A percentile compares a stretch with the other conserved stretches of the same genome.
Conservation (phyloP, 495 filamentous ascomycete species). For the Podospora didyma region DNA sequence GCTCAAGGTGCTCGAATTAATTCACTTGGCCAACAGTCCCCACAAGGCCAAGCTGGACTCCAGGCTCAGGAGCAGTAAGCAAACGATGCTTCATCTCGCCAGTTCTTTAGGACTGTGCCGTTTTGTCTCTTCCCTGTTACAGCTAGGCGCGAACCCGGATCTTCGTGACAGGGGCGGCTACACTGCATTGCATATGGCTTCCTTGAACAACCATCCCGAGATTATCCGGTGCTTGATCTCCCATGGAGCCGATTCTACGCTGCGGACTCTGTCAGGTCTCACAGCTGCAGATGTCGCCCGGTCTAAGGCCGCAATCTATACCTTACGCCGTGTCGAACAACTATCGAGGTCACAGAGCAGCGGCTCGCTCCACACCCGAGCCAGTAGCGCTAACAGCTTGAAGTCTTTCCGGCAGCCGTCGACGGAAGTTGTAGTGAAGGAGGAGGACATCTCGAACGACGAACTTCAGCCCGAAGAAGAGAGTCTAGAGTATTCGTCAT, state of each 20-base stretch:
- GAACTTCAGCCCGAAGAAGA: conserved; percentile 35
- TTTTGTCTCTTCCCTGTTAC: conserved; percentile 75
- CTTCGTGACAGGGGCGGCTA: conserved; percentile 75
- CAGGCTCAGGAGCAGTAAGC: conserved; percentile 56
- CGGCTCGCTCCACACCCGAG: conserved; percentile 49
- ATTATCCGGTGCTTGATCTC: conserved; percentile 73
- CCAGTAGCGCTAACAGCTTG: conserved; percentile 63
- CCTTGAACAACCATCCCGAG: conserved; percentile 69
- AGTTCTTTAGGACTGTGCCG: conserved; percentile 70
- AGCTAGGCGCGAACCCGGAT: conserved; percentile 74
- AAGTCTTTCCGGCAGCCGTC: conserved; percentile 55
- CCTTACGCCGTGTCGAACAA: conserved; percentile 50
- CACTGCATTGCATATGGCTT: conserved; percentile 78
- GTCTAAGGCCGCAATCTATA: conserved; percentile 53
- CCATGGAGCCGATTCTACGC: conserved; percentile 65
- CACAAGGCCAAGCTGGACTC: conserved; percentile 62
- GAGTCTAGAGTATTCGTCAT: conserved; percentile 39
- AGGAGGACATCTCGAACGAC: conserved; percentile 30
- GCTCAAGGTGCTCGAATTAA: conserved; percentile 68
- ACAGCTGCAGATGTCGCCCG: conserved; percentile 69
- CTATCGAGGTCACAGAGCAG: conserved; percentile 54
- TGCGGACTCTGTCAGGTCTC: conserved; percentile 67
- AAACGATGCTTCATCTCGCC: conserved; percentile 80
- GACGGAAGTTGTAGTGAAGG: conserved; percentile 36
- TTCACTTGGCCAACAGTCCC: conserved; percentile 72